Percentiles rank a stretch among this genome's conserved stretches.
Evolutionary conservation across 129 eudicot species (phyloP).

Genomic region (Escallonia herrerae): DNA sequence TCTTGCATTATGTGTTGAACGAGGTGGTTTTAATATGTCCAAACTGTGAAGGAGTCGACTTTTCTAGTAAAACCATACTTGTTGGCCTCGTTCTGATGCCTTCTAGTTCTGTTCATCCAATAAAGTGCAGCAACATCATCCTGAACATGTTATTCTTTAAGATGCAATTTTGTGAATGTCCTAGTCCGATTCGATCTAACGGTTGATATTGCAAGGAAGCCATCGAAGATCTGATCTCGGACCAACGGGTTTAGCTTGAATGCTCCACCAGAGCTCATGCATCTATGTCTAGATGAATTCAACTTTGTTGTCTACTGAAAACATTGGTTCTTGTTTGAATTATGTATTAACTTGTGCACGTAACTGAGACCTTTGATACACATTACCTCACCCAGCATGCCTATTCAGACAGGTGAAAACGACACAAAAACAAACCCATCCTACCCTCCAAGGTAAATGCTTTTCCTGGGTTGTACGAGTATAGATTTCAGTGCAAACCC

Average conservation of each 20-base stretch:
- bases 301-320: background rate
- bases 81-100: background rate
- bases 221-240: background rate
- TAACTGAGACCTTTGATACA: background rate
- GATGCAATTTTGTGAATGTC: background rate
- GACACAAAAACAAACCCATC: constrained; percentile 12
- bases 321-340: background rate
- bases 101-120: background rate
- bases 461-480: background rate
- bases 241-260: background rate
- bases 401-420: constrained; percentile 9
- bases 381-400: background rate
- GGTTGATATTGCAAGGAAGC: background rate
- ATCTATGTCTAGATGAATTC: background rate
- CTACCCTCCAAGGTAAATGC: background rate
- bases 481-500: background rate
- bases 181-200: background rate
- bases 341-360: background rate
- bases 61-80: background rate
- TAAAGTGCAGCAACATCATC: background rate
- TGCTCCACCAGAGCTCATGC: background rate
- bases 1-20: background rate
- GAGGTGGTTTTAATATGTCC: background rate
- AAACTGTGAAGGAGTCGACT: background rate
- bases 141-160: background rate